These are phyloP conservation scores for Diaporthe eres DNA, from an alignment of 2,329 filamentous ascomycete species.

Conservation along the genomic window DNA sequence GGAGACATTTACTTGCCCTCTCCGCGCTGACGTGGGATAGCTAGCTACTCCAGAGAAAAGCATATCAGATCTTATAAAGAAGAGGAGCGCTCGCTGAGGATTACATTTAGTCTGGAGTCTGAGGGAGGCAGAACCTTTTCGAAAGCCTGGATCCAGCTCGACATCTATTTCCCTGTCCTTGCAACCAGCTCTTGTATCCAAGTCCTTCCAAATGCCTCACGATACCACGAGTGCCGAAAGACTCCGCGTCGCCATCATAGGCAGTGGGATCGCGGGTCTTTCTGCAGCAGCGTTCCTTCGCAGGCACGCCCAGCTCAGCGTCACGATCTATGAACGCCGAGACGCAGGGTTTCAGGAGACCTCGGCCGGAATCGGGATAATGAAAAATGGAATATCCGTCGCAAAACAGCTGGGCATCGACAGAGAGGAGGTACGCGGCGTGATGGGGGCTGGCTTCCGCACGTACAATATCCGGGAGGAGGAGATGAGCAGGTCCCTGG, in stretches of 20 bases:
- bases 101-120: background rate
- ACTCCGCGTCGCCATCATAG: slow-evolving; percentile 14
- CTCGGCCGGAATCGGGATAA: background rate
- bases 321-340: slow-evolving; percentile 6
- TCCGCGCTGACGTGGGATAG: slow-evolving; percentile 16
- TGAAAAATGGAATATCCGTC: background rate
- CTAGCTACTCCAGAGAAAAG: background rate
- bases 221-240: background rate
- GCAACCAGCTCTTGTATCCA: background rate
- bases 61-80: background rate
- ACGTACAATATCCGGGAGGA: slow-evolving; percentile 5
- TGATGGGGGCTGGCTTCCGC: background rate
- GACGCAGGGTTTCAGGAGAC: background rate
- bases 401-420: background rate
- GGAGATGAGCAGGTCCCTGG: background rate
- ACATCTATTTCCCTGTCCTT: background rate
- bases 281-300: slow-evolving; percentile 1
- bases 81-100: background rate
- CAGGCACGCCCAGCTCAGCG: slow-evolving; percentile 2
- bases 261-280: slow-evolving; percentile 8
- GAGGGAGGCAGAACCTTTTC: background rate
- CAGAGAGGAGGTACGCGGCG: background rate
- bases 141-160: background rate
- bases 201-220: background rate
- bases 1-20: slow-evolving; percentile 4